Evolutionary conservation across 192 early-diverging fungal species (phyloP).

Genomic region (Endogone sp.): DNA sequence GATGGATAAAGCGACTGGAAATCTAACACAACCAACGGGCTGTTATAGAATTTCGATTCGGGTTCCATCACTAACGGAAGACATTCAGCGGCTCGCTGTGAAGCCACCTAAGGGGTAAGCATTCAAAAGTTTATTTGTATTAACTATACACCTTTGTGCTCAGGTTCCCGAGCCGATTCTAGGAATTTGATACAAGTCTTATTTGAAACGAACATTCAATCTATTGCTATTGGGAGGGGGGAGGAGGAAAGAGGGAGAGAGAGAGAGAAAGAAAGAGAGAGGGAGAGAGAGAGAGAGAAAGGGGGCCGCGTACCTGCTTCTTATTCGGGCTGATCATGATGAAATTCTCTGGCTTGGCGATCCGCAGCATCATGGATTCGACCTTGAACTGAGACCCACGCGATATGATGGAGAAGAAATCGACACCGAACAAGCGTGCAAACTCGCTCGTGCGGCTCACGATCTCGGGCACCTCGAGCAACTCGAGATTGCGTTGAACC

Average conservation of each 20-base stretch:
- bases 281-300: too few species aligned
- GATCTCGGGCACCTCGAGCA: constrained; percentile 69
- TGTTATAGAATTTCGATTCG: constrained; percentile 72
- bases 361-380: constrained; percentile 74
- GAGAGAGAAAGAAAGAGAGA: too few species aligned
- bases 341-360: constrained; percentile 76
- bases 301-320: constrained; percentile 45
- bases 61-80: constrained; percentile 92
- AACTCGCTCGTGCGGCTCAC: constrained; percentile 76
- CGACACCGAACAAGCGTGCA: constrained; percentile 88
- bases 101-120: constrained; percentile 53
- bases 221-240: neutral
- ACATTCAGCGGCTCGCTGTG: constrained; percentile 75
- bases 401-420: constrained; percentile 80
- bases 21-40: constrained; percentile 86
- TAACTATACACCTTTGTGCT: too few species aligned
- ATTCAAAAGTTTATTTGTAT: too few species aligned
- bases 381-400: constrained; percentile 93
- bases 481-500: constrained; percentile 56
- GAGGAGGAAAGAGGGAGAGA: too few species aligned
- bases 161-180: too few species aligned
- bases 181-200: too few species aligned
- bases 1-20: constrained; percentile 95
- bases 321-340: constrained; percentile 72
- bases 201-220: too few species aligned